Evolutionary conservation across 805 yeast genomes (phyloP).

Genomic region (Myxozyma udenii): DNA sequence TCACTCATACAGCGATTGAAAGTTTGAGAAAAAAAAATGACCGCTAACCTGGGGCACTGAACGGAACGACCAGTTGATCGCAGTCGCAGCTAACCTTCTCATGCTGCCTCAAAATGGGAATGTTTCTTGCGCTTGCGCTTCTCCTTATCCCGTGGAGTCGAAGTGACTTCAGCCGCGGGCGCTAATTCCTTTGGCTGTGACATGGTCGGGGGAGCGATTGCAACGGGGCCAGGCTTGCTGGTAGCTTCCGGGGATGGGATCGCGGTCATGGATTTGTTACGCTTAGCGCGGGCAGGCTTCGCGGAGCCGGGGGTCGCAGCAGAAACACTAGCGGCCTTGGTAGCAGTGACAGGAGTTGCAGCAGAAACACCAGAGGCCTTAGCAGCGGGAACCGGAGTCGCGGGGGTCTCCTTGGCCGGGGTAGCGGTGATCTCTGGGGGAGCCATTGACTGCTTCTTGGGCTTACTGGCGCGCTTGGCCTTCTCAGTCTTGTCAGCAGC

Average conservation of each 20-base stretch:
- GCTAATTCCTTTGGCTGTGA: too few relatives aligned
- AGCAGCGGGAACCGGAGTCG: slow-evolving; percentile 2
- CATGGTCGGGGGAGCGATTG: too few relatives aligned
- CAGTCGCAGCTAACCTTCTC: too few relatives aligned
- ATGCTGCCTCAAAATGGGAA: neutral
- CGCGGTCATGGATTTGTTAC: neutral
- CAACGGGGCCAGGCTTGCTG: neutral
- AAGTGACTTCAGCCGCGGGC: neutral
- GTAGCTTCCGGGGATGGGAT: neutral
- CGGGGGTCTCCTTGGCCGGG: neutral
- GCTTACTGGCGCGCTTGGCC: slow-evolving; percentile 22
- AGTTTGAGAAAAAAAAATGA: too few relatives aligned
- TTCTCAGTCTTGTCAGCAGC: slow-evolving; percentile 2
- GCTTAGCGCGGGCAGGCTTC: neutral
- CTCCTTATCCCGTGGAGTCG: slow-evolving; percentile 16
- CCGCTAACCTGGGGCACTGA: too few relatives aligned
- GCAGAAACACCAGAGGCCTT: neutral
- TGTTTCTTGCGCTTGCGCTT: slow-evolving; percentile 15
- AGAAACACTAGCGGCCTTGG: too few relatives aligned
- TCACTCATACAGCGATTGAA: too few relatives aligned
- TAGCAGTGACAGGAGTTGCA: too few relatives aligned
- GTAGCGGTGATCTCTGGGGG: neutral
- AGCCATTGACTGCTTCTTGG: slow-evolving; percentile 30
- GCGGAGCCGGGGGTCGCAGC: too few relatives aligned
- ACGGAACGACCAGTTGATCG: too few relatives aligned